Evolutionary conservation across 179 eudicot genomes (phyloP).

Genomic region (Drosera spatulata): DNA sequence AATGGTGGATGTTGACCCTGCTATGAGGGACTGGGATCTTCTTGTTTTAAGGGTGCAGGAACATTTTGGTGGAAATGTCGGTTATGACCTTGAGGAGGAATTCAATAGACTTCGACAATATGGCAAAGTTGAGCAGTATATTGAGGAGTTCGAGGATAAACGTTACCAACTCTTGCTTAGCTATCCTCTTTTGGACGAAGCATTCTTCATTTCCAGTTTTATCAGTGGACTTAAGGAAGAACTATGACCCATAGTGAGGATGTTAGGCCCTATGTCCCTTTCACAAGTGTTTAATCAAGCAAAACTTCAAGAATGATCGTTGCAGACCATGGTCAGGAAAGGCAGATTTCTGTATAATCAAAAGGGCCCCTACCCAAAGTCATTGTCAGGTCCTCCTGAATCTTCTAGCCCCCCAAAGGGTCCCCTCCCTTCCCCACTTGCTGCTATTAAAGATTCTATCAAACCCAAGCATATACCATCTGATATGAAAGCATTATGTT

Average conservation of each 20-base stretch:
- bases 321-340: not conserved
- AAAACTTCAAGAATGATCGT: not conserved
- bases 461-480: not conserved
- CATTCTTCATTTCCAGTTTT: not conserved
- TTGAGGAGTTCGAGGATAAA: not conserved
- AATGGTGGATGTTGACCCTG: too few relatives aligned
- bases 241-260: not conserved
- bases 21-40: too few relatives aligned
- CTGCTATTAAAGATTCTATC: not conserved
- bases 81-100: not conserved
- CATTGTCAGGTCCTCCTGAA: not conserved
- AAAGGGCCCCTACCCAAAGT: not conserved
- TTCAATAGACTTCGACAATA: not conserved
- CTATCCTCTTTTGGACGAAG: not conserved
- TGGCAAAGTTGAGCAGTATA: too few relatives aligned
- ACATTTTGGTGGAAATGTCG: too few relatives aligned
- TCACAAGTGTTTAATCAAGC: not conserved
- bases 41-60: too few relatives aligned
- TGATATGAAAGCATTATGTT: not conserved
- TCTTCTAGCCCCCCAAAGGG: not conserved
- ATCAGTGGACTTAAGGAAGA: not conserved
- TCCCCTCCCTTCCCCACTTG: not conserved
- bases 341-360: not conserved
- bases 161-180: not conserved
- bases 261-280: not conserved